Conservation (phyloP, 306 rosid species). For the Ceratonia siliqua region DNA sequence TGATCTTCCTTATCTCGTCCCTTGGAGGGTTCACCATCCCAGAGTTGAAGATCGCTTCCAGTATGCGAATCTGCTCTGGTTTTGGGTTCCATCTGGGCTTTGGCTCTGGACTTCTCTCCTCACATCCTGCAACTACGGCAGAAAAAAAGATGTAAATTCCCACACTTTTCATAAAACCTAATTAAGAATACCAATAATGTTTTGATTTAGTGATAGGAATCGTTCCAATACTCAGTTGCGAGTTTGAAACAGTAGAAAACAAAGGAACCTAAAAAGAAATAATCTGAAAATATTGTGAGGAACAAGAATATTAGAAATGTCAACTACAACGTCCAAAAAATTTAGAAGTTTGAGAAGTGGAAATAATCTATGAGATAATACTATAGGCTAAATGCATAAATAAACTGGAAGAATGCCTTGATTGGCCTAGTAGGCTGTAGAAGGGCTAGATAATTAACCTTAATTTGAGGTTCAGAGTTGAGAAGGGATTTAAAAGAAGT, state of each 20-base stretch:
- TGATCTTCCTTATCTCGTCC: conserved; percentile 66
- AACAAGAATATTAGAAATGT: too few species aligned
- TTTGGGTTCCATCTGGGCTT: conserved; percentile 98
- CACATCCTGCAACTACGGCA: conserved; percentile 51
- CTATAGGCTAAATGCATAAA: neutral
- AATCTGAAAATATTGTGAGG: too few species aligned
- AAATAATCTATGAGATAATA: neutral
- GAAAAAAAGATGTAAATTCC: neutral
- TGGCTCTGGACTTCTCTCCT: conserved; percentile 93
- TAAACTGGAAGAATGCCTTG: too few species aligned
- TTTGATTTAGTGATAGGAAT: too few species aligned
- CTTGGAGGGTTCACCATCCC: conserved; percentile 82
- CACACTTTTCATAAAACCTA: neutral
- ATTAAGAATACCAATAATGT: neutral
- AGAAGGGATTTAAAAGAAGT: neutral
- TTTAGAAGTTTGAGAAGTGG: neutral
- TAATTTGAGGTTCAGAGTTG: neutral
- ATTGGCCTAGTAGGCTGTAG: too few species aligned
- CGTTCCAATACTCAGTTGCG: too few species aligned
- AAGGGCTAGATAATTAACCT: neutral
- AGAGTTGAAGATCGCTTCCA: conserved; percentile 72
- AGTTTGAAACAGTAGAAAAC: too few species aligned
- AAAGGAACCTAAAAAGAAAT: too few species aligned
- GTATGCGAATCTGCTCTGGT: conserved; percentile 84
- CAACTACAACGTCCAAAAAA: neutral